Conservation (phyloP, 2,329 filamentous ascomycete genomes). For the Arthrobotrys megalospora region DNA sequence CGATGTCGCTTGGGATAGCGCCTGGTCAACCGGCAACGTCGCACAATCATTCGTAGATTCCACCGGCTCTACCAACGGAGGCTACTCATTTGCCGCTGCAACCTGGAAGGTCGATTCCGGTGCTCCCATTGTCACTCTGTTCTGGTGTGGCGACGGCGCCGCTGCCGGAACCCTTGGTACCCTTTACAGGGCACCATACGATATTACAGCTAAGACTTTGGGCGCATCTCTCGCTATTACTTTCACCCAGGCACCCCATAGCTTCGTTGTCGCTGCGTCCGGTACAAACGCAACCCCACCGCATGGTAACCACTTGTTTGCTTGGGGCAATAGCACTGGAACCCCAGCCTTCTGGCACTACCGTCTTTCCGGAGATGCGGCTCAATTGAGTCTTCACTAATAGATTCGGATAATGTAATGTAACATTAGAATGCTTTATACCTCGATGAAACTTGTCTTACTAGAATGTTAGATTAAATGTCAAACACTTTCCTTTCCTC, state of each 20-base stretch:
- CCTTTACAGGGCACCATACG: conserved; percentile 24
- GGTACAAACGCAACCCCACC: conserved; percentile 27
- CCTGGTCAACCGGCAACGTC: conserved; percentile 29
- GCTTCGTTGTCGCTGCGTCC: conserved; percentile 23
- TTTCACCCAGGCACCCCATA: conserved; percentile 39
- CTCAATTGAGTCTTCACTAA: conserved; percentile 26
- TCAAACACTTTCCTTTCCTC: background rate
- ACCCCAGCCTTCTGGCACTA: conserved; percentile 40
- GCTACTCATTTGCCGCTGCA: conserved; percentile 31
- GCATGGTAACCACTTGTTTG: conserved; percentile 36
- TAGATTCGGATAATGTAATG: background rate
- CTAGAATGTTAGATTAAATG: background rate
- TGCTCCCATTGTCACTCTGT: conserved; percentile 13
- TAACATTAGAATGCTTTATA: background rate
- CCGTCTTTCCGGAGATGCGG: conserved; percentile 11
- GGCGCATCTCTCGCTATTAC: conserved; percentile 13
- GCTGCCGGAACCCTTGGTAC: conserved; percentile 29
- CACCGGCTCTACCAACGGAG: conserved; percentile 10
- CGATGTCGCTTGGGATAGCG: conserved; percentile 26
- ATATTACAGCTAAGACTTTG: conserved; percentile 17
- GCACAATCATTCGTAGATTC: conserved; percentile 26
- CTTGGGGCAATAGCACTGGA: conserved; percentile 39
- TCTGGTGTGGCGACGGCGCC: conserved; percentile 46
- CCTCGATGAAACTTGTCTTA: background rate
- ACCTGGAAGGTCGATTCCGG: conserved; percentile 43